Evolutionary conservation across 73 alveolate species (phyloP), one percentile per base, ranked within the genome.

Genomic region (Blepharisma japonicum): DNA sequence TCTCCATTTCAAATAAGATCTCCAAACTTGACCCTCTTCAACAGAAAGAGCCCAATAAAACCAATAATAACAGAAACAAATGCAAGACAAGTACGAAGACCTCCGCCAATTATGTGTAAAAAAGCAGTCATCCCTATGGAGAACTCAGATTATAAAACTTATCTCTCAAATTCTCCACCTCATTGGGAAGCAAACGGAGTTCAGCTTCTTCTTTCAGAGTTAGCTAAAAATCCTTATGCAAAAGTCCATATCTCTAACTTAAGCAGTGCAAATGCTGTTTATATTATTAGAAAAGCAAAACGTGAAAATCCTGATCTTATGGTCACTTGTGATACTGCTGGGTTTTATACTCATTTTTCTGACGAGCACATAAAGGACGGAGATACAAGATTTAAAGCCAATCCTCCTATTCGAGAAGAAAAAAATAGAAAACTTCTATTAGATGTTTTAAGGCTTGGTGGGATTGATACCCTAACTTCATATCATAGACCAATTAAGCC

Each of bases 151-250:
- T 51, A 51, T 51, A 51, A 51, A 4, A 51, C 66, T 51, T 51
- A 14, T 51, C 66, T 51, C n/a, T 11, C 66, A 18, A 61, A 61
- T 3, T 61, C 18, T 61, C 74, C 74, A 2, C 50, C 47, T 20
- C 50, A 61, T 25, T 61, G 74, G 74, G 74, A 61, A 25, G 74
- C 23, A 61, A 25, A n/a, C 23, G 74, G 50, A 1, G 74, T 61
- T n/a, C 66, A 51, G 21, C 27, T 18, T 11, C 2, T 51, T 0
- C 21, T 51, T 14, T 14, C n/a, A 1, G 66, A 51, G 66, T 4
- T 51, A 18, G 23, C 14, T 14, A 61, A 61, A 61, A 20, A 53
- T 14, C 23, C 67, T 14, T 1, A 53, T 14, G 74, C 74, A n/a
- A n/a, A 25, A 25, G 74, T 61, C 3, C 74, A 61, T 61, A 20